phyloP scores from a whole-genome alignment of 2,329 filamentous ascomycete species.

The Chaetoscypha palmicola region DNA sequence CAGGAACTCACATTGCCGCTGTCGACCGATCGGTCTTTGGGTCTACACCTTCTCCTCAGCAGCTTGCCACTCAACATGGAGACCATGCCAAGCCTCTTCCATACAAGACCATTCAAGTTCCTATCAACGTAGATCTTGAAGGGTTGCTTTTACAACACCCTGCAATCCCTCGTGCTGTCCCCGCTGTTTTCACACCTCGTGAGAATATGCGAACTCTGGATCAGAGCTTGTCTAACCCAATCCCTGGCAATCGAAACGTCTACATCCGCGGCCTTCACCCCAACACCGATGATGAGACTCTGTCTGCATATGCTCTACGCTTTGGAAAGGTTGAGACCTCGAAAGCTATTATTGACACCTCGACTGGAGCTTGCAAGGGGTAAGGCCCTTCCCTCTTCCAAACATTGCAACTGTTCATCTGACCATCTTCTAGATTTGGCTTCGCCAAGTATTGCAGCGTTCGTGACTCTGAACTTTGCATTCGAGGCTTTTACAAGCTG shows the following conservation, averaged over 20 bases:
- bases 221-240: conserved; percentile 89
- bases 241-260: conserved; percentile 87
- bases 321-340: conserved; percentile 94
- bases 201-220: conserved; percentile 86
- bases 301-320: conserved; percentile 73
- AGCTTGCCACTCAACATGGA: conserved; percentile 40
- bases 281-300: conserved; percentile 86
- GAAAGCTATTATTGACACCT: conserved; percentile 96
- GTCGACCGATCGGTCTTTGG: conserved; percentile 56
- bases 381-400: conserved; percentile 37
- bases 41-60: conserved; percentile 59
- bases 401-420: background rate
- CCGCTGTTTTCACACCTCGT: conserved; percentile 77
- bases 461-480: conserved; percentile 88
- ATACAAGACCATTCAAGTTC: conserved; percentile 30
- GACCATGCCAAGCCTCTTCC: conserved; percentile 30
- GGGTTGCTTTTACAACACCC: conserved; percentile 69
- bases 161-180: conserved; percentile 77
- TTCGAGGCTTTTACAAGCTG: conserved; percentile 87
- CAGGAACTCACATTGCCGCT: conserved; percentile 50
- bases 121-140: conserved; percentile 42
- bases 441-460: conserved; percentile 93
- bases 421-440: conserved; percentile 61
- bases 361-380: conserved; percentile 94
- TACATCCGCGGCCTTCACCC: conserved; percentile 96